Evolutionary conservation across 108 stramenopile species (phyloP), one percentile per base, ranked within the genome.

Genomic region (Skeletonema costatum): DNA sequence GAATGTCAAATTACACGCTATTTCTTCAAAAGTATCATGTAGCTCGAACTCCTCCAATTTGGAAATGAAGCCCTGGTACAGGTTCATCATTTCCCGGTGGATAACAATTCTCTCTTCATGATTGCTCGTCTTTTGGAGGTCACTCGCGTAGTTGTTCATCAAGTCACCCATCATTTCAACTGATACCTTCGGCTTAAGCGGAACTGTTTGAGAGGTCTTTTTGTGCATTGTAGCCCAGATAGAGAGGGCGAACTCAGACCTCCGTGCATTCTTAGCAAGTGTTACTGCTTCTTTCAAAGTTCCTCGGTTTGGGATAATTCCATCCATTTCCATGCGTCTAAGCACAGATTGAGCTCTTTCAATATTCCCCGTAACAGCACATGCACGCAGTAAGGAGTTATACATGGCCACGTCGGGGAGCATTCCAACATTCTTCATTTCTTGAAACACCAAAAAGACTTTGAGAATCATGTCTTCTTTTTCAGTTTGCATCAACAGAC

Each of bases 391-490:
- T 2, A 96, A 76, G 29, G 92, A 83, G 68, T 96, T 94, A 81
- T 93, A 96, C 50, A 89, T 92, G 42, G 90, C 91, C 13, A 94
- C 30, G 78, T 96, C 96, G 2, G 92, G 92, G 29, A 74, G 71
- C 1, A 81, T 83, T 12, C 91, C 95, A 2, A 86, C 66, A 4
- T 82, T 76, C 61, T 93, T 86, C 90, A 96, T 93, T 70, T 90
- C 89, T 80, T 93, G 87, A 75, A 94, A 96, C 0, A 93, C 85
- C 44, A 94, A 56, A 63, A 93, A 93, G 1, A 94, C 89, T 69
- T 90, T 92, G 13, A 91, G 39, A 56, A 89, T 58, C 29, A 84
- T 53, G 11, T 70, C 65, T 9, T 76, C 76, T 44, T 77, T 75
- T 30, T 82, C 74, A 10, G 51, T 56, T 14, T 80, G 65, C 48